Base-by-base conservation (phyloP, 176 grass and related monocot genomes). In the Carex littledalei region DNA sequence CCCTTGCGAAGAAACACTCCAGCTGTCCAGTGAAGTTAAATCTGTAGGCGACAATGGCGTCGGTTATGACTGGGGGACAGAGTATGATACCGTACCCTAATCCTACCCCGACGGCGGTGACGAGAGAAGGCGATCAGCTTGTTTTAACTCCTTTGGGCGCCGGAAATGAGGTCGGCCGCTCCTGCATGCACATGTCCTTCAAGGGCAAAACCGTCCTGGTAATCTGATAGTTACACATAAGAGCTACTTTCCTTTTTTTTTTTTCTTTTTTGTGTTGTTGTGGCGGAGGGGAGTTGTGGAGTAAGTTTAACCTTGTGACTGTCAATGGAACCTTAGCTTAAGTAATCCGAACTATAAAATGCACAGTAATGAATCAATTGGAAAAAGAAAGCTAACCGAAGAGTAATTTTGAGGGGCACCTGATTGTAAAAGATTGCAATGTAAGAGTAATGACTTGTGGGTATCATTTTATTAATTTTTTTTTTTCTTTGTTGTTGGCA, bases 101-200 rank as follows among this genome's bases (percentile, higher is more conserved):
- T 78, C 68, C 92, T 12, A 73, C 53, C 7, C n/a, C 62, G 17
- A 45, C 78, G 66, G 20, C 65, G 52, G 85, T 64, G 65, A 77
- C 66, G 0, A 88, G 88, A 68, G 96, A 95, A 80, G 93, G 87
- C 6, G 96, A 98, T 68, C 89, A 88, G 78, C 85, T 98, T 58
- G 78, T 93, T 12, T 55, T 95, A 34, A 98, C 86, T 2, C 96
- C 96, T 0, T 73, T 98, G 69, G 96, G 96, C n/a, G 95, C 95
- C 22, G 95, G 95, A 35, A 93, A 87, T 69, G 96, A 98, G 86
- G 93, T 98, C 14, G 96, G 93, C 80, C 91, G 96, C 41, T 98
- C 95, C 89, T 98, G 96, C 87, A 93, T 98, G 70, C 88, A 95
- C 85, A 95, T 95, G 96, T 86, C 96, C 84, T 98, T 90, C 87